Base-by-base conservation (phyloP, 1,139 yeast species). In the Protomyces pachydermus region DNA sequence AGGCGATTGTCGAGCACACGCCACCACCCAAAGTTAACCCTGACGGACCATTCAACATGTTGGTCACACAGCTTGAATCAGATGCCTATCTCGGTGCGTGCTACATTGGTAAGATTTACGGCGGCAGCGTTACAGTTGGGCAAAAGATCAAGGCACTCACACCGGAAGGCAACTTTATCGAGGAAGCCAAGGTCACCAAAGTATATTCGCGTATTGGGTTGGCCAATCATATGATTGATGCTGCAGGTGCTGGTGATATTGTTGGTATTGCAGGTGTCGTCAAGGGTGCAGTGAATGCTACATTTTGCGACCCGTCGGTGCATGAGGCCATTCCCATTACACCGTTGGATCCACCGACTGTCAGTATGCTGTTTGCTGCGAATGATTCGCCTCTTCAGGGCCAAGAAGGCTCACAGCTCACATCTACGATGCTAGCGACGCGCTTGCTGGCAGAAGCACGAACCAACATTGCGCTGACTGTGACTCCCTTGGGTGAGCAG, bases 331-430 rank as follows among this genome's bases (percentile, higher is more conserved):
- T 60, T 6, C 60, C 64, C 20, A 39, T 56, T 9, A 60, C 64
- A 14, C 58, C 58, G 32, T 18, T 60, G 28, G 64, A 60, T 20
- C 64, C 64, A 3, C 64, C 64, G 4, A 60, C 64, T 3, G 58
- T 60, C n/a, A 52, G 57, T 46, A 60, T 60, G 64, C 46, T 60
- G 39, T 54, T 60, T 34, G 50, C 64, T 3, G 58, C 64, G 16
- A 60, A 60, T 38, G 64, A 60, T 20, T 60, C 64, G 18, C 64
- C 64, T 5, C 34, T 60, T 8, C 64, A 54, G 28, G 64, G 64
- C 5, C 58, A 54, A 34, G 64, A 60, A 37, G 64, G 64, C 9
- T 42, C 50, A 20, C 64, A 60, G 20, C 37, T 60, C n/a, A 60
- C 64, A 5, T 54, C 64, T 2, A 45, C 58, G 3, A 54, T 60